Percentiles rank a stretch among this genome's conserved stretches.
Conservation (phyloP, 345 rosid genomes). For the Chamaenerion angustifolium region DNA sequence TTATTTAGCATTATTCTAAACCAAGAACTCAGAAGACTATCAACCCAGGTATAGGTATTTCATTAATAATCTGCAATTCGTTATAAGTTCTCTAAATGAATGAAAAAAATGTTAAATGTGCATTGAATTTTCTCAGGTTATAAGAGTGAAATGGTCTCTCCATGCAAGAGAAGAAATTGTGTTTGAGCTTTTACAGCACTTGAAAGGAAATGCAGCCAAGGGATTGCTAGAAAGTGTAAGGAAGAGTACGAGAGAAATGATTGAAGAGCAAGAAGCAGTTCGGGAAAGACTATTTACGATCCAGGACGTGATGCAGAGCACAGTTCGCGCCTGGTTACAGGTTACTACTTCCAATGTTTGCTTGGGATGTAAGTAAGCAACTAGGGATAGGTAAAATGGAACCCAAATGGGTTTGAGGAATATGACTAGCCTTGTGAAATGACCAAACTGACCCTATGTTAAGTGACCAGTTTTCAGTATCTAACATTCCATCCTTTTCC, state of each 20-base stretch:
- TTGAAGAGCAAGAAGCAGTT: conserved; percentile 50
- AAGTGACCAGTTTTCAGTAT: not conserved
- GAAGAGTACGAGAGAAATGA: conserved; percentile 43
- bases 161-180: conserved; percentile 58
- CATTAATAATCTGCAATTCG: not conserved
- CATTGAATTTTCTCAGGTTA: conserved; percentile 19
- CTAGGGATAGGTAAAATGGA: too few species aligned
- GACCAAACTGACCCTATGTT: too few species aligned
- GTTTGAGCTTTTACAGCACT: conserved; percentile 48
- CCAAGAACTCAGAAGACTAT: conserved; percentile 54
- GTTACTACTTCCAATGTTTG: conserved; percentile 15
- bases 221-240: conserved; percentile 26
- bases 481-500: not conserved
- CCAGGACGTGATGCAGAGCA: conserved; percentile 58
- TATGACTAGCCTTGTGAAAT: too few species aligned
- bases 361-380: too few species aligned
- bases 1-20: conserved; percentile 38
- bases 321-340: conserved; percentile 58
- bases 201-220: conserved; percentile 33
- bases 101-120: not conserved
- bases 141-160: conserved; percentile 62
- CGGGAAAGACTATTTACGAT: conserved; percentile 47
- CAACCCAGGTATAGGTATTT: conserved; percentile 33
- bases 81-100: not conserved
- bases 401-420: too few species aligned